Base-by-base conservation (phyloP, 192 early-diverging fungal species). In the Kappamyces sp. region DNA sequence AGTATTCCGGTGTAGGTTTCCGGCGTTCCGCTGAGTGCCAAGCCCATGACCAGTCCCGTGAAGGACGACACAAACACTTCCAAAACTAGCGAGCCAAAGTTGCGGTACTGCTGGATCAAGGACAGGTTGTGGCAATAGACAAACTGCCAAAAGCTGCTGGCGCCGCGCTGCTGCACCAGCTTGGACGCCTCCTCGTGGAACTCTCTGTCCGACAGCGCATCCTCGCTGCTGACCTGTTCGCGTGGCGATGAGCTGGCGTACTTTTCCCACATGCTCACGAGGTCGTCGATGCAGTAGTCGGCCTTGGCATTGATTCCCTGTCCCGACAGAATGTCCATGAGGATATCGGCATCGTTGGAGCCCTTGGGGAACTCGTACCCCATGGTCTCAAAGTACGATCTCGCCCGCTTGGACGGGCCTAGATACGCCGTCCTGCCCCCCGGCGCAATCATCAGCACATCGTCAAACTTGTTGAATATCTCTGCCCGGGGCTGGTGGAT, bases 381-480 rank as follows among this genome's bases (percentile, higher is more conserved):
- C n/a, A 74, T 30, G 4, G 52, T 39, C 34, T 67, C 66, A 53
- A 73, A 74, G 46, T 72, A 74, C 29, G 58, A 7, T 15, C 47
- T 8, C 4, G 59, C 63, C 3, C 43, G 33, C 8, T 47, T 40
- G 43, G 45, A 45, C 1, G 70, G 66, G 1, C 91, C 91, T 72
- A 88, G 84, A 62, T 86, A 94, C 9, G 84, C 88, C 9, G 85
- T 86, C 52, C 72, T 69, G 49, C 91, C 91, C 45, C 89, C 89
- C 60, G 81, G 81, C 40, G 83, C 86, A 30, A 94, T 69, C 32
- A 94, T 72, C 48, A 92, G 60, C 11, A 91, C 67, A 32, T 90
- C 85, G 64, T 91, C 90, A 69, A 94, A 94, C 57, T 84, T 91
- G 8, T 86, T 6, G 35, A 29, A 57, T 2, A 58, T 58, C 36